phyloP scores from a whole-genome alignment of 495 filamentous ascomycete species.

The Penicillium paradoxum region DNA sequence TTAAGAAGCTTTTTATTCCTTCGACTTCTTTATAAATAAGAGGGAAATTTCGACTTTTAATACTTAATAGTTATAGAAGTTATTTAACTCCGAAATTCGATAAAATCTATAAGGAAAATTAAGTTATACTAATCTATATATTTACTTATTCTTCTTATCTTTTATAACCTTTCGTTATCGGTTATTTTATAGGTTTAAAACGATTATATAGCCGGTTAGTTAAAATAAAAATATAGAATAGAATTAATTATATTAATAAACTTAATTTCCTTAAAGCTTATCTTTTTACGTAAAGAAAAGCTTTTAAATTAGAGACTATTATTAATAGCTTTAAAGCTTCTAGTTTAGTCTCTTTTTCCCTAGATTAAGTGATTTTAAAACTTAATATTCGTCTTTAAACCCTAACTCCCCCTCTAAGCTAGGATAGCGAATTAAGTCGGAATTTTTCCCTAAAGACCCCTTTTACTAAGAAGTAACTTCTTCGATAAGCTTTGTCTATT shows the following conservation, averaged over 20 bases:
- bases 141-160: not conserved
- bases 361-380: conserved; percentile 3
- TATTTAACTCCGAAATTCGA: not conserved
- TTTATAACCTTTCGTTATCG: not conserved
- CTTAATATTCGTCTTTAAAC: conserved; percentile 8
- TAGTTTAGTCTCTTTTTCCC: conserved; percentile 7
- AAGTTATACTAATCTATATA: not conserved
- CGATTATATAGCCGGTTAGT: not conserved
- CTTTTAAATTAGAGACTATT: conserved; percentile 3
- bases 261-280: conserved; percentile 1
- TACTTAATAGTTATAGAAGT: not conserved
- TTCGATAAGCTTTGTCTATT: conserved; percentile 1
- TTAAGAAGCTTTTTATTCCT: not conserved
- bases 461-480: not conserved
- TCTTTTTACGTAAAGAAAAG: not conserved
- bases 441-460: not conserved
- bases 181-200: not conserved
- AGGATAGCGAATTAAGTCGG: not conserved
- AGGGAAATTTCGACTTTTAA: not conserved
- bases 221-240: not conserved
- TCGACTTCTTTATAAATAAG: not conserved
- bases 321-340: not conserved
- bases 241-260: conserved; percentile 9
- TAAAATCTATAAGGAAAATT: not conserved
- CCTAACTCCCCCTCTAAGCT: not conserved